A percentile compares a stretch with the other conserved stretches of the same genome.
phyloP scores from a whole-genome alignment of 805 yeast species.

The Candida fluviatilis region DNA sequence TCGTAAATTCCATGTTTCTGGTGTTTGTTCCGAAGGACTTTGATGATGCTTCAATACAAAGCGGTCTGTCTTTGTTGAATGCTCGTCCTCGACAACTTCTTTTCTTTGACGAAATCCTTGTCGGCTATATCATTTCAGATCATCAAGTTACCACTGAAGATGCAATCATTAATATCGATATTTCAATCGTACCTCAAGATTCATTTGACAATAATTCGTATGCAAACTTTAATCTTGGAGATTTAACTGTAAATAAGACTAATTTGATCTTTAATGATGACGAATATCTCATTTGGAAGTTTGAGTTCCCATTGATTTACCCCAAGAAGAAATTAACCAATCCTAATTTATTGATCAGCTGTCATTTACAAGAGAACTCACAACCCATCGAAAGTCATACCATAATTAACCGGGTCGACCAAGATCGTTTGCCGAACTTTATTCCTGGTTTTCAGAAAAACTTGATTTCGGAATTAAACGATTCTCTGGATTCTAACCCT shows the following conservation, averaged over 20 bases:
- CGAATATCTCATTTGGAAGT: constrained; percentile 23
- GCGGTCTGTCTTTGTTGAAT: background rate
- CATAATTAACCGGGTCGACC: too few species aligned
- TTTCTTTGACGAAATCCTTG: constrained; percentile 28
- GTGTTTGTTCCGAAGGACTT: background rate
- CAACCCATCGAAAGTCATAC: background rate
- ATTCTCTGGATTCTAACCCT: background rate
- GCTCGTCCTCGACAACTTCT: constrained; percentile 1
- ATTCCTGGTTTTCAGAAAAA: constrained; percentile 11
- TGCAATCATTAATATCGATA: constrained; percentile 14
- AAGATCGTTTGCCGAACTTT: constrained; percentile 12
- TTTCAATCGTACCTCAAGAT: constrained; percentile 17
- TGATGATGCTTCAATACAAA: background rate
- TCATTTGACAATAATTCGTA: constrained; percentile 10
- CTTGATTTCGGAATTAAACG: background rate
- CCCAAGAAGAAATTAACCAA: constrained; percentile 25
- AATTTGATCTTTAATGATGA: constrained; percentile 10
- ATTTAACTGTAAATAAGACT: constrained; percentile 8
- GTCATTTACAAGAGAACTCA: constrained; percentile 13
- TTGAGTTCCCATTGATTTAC: constrained; percentile 24
- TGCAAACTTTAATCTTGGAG: constrained; percentile 3
- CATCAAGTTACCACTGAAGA: constrained; percentile 4
- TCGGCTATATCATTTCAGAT: constrained; percentile 22
- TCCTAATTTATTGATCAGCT: constrained; percentile 22
- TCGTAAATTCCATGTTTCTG: background rate